Evolutionary conservation across 2,329 filamentous ascomycete species (phyloP).

Genomic region (Rutstroemia sp.): DNA sequence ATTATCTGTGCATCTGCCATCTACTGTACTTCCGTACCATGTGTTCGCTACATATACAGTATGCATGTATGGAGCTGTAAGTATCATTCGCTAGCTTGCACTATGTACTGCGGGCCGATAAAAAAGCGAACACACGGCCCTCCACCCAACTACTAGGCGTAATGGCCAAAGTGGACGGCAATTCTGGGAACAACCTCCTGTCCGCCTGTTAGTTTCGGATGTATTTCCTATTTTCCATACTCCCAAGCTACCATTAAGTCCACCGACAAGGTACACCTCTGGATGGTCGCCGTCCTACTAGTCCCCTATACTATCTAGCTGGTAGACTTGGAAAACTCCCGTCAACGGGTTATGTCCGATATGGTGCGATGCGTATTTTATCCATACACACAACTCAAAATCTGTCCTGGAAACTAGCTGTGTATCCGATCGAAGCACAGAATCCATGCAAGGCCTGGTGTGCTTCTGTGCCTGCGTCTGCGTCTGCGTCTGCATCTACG

Average conservation of each 20-base stretch:
- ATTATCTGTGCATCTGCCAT: not conserved
- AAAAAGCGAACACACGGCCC: not conserved
- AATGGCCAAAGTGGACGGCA: no score
- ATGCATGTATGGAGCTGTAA: not conserved
- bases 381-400: not conserved
- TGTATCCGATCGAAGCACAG: not conserved
- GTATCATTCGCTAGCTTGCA: not conserved
- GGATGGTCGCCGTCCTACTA: no score
- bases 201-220: no score
- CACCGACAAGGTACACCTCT: no score
- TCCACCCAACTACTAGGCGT: no score
- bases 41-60: not conserved
- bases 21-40: not conserved
- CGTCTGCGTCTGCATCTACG: not conserved
- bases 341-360: no score
- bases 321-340: no score
- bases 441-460: not conserved
- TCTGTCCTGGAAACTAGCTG: not conserved
- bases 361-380: not conserved
- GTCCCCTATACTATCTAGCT: no score
- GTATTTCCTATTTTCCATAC: no score
- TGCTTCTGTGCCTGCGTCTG: conserved; percentile 8
- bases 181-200: no score
- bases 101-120: not conserved
- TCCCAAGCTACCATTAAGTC: no score